Conservation (phyloP, 805 yeast species). For the Metschnikowia bowlesiae region DNA sequence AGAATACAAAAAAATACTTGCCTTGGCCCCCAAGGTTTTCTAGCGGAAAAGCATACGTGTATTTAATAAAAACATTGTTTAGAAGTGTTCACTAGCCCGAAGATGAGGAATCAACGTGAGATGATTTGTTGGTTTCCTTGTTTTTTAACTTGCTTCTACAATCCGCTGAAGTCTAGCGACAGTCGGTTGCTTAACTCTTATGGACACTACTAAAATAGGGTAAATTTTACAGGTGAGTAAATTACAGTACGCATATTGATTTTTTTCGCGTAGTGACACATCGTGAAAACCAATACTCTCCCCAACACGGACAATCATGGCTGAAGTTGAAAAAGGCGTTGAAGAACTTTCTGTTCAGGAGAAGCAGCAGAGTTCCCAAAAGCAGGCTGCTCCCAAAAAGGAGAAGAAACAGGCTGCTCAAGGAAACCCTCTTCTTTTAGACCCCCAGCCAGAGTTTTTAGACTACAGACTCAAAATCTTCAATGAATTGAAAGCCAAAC, state of each 20-base stretch:
- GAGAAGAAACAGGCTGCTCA: constrained; percentile 42
- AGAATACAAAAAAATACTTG: constrained; percentile 78
- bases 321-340: constrained; percentile 18
- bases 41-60: constrained; percentile 5
- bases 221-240: constrained; percentile 2
- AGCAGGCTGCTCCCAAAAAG: constrained; percentile 21
- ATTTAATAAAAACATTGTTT: not conserved
- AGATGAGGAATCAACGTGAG: too few relatives aligned
- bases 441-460: constrained; percentile 82
- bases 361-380: constrained; percentile 9
- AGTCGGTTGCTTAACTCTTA: not conserved
- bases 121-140: not conserved
- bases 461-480: constrained; percentile 75
- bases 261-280: constrained; percentile 2
- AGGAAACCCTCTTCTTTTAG: constrained; percentile 43
- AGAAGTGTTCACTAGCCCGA: not conserved
- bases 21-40: constrained; percentile 74
- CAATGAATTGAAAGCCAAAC: constrained; percentile 72
- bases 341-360: constrained; percentile 16
- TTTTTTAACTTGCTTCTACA: not conserved
- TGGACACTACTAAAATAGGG: not conserved
- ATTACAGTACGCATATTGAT: constrained; percentile 3
- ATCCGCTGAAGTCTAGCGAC: not conserved
- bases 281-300: not conserved
- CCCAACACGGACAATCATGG: constrained; percentile 9